Evolutionary conservation across 257 asterid genomes (phyloP).

Genomic region (Craterostigma plantagineum): DNA sequence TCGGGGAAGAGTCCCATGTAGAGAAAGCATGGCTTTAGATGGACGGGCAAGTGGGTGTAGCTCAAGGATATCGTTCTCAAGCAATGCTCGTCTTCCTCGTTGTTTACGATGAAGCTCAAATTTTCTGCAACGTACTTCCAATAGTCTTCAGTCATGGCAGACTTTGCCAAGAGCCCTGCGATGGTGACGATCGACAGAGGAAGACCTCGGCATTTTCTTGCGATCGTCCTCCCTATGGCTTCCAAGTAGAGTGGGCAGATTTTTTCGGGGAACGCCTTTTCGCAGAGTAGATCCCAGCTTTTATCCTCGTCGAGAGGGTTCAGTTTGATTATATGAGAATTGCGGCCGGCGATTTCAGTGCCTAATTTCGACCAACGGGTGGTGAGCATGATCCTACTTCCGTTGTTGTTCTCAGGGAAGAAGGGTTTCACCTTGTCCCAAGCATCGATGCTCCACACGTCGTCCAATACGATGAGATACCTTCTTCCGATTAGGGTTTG

Average conservation of each 20-base stretch:
- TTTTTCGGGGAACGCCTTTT: neutral
- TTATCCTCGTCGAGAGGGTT: neutral
- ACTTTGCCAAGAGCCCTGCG: constrained; percentile 1
- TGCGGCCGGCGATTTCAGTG: neutral
- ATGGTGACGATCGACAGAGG: constrained; percentile 5
- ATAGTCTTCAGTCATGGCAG: neutral
- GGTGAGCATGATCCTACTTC: constrained; percentile 6
- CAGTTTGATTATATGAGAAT: neutral
- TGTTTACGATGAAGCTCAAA: neutral
- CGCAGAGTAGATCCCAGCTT: constrained; percentile 4
- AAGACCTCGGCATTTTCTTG: constrained; percentile 4
- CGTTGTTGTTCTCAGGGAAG: neutral
- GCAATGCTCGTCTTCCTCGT: neutral
- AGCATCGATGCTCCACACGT: constrained; percentile 1
- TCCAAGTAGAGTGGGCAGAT: constrained; percentile 1
- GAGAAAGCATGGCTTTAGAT: constrained; percentile 3
- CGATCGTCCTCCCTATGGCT: constrained; percentile 4
- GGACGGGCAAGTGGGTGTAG: constrained; percentile 3
- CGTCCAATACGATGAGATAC: constrained; percentile 6
- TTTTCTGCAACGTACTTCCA: constrained; percentile 4
- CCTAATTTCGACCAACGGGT: neutral
- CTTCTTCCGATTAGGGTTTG: neutral
- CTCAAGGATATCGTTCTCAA: constrained; percentile 1
- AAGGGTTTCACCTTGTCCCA: neutral
- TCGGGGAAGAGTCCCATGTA: constrained; percentile 1